Evolutionary conservation across 2,329 filamentous ascomycete genomes (phyloP).

Genomic region (Lachnellula suecica): DNA sequence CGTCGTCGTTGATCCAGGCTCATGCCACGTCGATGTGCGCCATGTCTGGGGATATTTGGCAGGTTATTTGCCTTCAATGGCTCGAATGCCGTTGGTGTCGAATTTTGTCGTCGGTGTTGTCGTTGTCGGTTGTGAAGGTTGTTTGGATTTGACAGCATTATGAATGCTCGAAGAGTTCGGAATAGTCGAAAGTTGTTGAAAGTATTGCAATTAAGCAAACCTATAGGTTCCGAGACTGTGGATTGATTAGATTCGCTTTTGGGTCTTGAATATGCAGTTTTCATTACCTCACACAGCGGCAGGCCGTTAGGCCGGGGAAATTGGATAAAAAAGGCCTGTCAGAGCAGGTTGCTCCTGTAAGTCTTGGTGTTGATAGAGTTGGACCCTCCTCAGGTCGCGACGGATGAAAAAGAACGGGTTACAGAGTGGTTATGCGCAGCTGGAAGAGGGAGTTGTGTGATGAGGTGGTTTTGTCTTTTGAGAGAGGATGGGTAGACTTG

Average conservation of each 20-base stretch:
- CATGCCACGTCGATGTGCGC: constrained; percentile 76
- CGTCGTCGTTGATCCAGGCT: constrained; percentile 75
- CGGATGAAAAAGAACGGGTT: no score
- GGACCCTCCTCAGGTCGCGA: constrained; percentile 29
- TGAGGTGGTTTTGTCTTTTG: no score
- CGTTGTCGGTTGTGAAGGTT: constrained; percentile 72
- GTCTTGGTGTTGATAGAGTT: constrained; percentile 22
- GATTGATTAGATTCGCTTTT: constrained; percentile 1
- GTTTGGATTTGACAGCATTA: constrained; percentile 78
- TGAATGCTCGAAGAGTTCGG: constrained; percentile 70
- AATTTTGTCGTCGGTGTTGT: constrained; percentile 84
- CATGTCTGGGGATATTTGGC: constrained; percentile 54
- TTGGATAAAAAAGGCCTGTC: constrained; percentile 42
- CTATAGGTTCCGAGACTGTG: constrained; percentile 48
- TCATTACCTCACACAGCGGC: constrained; percentile 75
- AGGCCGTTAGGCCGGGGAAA: constrained; percentile 79
- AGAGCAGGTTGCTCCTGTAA: constrained; percentile 45
- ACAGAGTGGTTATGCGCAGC: no score
- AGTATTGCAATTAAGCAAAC: constrained; percentile 49
- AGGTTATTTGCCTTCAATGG: constrained; percentile 68
- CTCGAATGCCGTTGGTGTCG: constrained; percentile 77
- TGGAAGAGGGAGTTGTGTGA: no score
- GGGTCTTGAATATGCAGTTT: neutral
- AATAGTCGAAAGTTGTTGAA: constrained; percentile 50
- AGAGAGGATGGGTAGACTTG: no score